phyloP scores from a whole-genome alignment of 2,329 filamentous ascomycete genomes.

The Rhynchosporium graminicola region DNA sequence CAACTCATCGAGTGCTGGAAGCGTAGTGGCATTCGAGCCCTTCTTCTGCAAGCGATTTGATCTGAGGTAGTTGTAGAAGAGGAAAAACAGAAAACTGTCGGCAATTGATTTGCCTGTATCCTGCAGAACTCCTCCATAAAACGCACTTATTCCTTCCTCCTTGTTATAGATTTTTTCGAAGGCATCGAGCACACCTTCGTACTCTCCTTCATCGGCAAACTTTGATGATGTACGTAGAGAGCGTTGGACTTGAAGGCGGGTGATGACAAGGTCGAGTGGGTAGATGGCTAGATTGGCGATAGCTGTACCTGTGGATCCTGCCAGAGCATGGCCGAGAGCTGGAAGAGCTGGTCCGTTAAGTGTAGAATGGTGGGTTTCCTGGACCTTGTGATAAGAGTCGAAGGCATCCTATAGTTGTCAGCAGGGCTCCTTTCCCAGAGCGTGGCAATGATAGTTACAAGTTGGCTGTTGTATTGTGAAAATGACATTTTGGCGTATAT shows the following conservation, averaged over 20 bases:
- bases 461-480: conserved; percentile 43
- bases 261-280: conserved; percentile 79
- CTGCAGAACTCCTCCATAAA: conserved; percentile 66
- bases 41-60: conserved; percentile 44
- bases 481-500: conserved; percentile 9
- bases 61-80: conserved; percentile 66
- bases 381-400: conserved; percentile 40
- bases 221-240: conserved; percentile 49
- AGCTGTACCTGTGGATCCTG: conserved; percentile 76
- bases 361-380: conserved; percentile 39
- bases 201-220: conserved; percentile 47
- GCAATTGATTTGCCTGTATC: conserved; percentile 68
- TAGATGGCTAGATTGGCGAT: conserved; percentile 79
- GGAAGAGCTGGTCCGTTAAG: conserved; percentile 53
- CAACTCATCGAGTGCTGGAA: conserved; percentile 72
- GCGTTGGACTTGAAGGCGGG: conserved; percentile 77
- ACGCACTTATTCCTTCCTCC: conserved; percentile 67
- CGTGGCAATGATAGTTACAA: conserved; percentile 37
- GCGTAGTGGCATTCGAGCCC: conserved; percentile 41
- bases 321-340: conserved; percentile 78
- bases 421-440: not conserved
- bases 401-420: conserved; percentile 35
- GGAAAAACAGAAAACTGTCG: conserved; percentile 85
- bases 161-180: conserved; percentile 67
- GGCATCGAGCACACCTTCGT: conserved; percentile 68